Base-by-base conservation (phyloP, 1,284 basidiomycete species). In the Caloboletus firmus region DNA sequence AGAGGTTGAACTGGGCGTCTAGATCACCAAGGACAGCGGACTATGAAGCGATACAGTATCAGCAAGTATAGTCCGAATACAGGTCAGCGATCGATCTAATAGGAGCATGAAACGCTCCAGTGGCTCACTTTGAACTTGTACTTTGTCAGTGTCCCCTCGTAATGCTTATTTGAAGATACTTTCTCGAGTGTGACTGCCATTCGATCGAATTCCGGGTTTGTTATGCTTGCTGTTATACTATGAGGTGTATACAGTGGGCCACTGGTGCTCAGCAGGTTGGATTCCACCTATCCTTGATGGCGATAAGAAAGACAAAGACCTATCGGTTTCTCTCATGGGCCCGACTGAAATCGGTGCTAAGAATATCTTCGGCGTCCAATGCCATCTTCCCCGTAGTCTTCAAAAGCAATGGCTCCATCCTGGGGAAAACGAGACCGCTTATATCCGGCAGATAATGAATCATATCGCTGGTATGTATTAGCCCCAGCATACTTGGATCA, bases 1-100 rank as follows among this genome's bases (percentile, higher is more conserved):
- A 99, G 60, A 99, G 75, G 72, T 98, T 98, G 79, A 99, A 92
- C 43, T 86, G 79, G 5, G 96, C 82, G 53, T 81, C 72, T 28
- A 98, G 81, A 28, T 86, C 87, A 41, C 93, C 93, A 24, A 99
- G 84, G 0, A 83, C 82, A 34, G 76, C 71, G 18, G 90, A 89
- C 81, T 83, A 56, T 75, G 11, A 18, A 3, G 36, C 15, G 17
- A 30, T 36, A 49, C n/a, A 26, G n/a, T 30, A n/a, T n/a, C n/a
- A n/a, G 15, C n/a, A 20, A 41, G 28, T 10, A 36, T 13, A 15
- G 30, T 50, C 18, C 26, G 30, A 36, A 31, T 32, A 34, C 31
- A 34, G 24, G 28, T 49, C 3, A 55, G 26, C 24, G 47, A 24
- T 39, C 8, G 30, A 56, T 46, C 49, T 48, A 40, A 37, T 15